Conservation (phyloP, 352 stramenopile genomes). For the Globisporangium paddicum region DNA sequence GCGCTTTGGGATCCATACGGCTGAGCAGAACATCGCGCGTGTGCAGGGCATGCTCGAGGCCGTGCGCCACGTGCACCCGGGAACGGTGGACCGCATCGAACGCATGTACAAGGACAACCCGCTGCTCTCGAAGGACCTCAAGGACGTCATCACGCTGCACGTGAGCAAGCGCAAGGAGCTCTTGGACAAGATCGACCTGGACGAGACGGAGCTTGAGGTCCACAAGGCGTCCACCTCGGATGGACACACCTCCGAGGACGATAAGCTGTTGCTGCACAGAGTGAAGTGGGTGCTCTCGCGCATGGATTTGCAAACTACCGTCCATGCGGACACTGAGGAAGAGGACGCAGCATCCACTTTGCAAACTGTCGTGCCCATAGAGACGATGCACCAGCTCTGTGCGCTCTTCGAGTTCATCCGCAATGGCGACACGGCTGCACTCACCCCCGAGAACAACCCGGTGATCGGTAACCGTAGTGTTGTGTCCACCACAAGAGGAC, state of each 20-base stretch:
- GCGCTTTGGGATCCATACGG: conserved; percentile 63
- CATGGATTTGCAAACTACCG: conserved; percentile 35
- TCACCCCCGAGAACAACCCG: conserved; percentile 56
- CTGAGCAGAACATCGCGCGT: conserved; percentile 66
- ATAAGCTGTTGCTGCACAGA: conserved; percentile 64
- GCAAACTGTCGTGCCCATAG: conserved; percentile 2
- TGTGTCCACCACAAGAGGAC: neutral
- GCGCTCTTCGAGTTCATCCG: conserved; percentile 76
- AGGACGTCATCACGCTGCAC: conserved; percentile 51
- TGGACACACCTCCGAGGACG: conserved; percentile 11
- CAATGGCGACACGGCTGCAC: conserved; percentile 31
- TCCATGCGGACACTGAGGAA: conserved; percentile 2
- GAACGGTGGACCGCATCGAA: conserved; percentile 60
- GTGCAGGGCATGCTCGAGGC: conserved; percentile 72
- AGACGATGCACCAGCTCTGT: conserved; percentile 56
- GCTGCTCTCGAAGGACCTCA: conserved; percentile 58
- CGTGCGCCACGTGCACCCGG: conserved; percentile 61
- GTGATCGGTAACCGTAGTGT: conserved; percentile 16
- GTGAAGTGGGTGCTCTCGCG: conserved; percentile 79
- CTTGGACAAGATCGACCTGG: conserved; percentile 44
- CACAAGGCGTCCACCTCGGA: conserved; percentile 20
- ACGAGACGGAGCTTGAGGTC: conserved; percentile 54
- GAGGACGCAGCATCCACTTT: neutral
- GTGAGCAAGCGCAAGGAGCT: conserved; percentile 42
- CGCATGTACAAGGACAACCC: conserved; percentile 61